These are phyloP conservation scores for Aspergillus ibericus DNA, from an alignment of 2,329 filamentous ascomycete species.

Conservation along the genomic window DNA sequence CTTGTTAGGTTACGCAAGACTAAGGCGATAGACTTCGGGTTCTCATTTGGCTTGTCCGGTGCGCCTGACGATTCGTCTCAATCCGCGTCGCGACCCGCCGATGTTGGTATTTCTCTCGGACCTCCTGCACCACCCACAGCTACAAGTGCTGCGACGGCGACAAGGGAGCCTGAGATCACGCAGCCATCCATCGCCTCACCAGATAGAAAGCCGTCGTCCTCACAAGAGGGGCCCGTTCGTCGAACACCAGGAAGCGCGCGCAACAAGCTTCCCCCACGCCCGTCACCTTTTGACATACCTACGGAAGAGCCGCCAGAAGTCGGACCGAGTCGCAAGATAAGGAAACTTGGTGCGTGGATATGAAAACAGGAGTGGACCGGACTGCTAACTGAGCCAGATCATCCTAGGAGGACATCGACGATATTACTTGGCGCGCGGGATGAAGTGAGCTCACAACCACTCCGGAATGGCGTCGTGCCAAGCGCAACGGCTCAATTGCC, in stretches of 20 bases:
- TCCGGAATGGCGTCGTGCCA: slow-evolving; percentile 7
- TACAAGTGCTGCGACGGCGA: slow-evolving; percentile 17
- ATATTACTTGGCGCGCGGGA: neutral
- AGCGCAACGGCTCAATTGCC: neutral
- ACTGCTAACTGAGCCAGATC: neutral
- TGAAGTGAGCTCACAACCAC: neutral
- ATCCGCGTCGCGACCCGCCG: slow-evolving; percentile 28
- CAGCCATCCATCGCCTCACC: slow-evolving; percentile 14
- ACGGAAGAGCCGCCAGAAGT: slow-evolving; percentile 30
- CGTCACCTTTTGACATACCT: slow-evolving; percentile 40
- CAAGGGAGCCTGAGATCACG: slow-evolving; percentile 10
- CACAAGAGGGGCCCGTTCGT: slow-evolving; percentile 11
- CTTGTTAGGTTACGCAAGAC: slow-evolving; percentile 47
- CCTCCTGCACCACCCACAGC: slow-evolving; percentile 18
- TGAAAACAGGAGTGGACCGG: neutral
- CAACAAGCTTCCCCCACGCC: slow-evolving; percentile 31
- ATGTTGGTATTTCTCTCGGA: slow-evolving; percentile 18
- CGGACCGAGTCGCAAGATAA: slow-evolving; percentile 32
- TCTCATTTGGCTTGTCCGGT: slow-evolving; percentile 44
- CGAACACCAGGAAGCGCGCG: slow-evolving; percentile 35
- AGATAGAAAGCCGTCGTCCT: slow-evolving; percentile 18
- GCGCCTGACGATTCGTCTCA: slow-evolving; percentile 19
- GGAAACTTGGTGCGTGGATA: slow-evolving; percentile 33
- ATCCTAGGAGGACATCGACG: neutral
- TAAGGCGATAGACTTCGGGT: slow-evolving; percentile 52